A percentile compares a stretch with the other conserved stretches of the same genome.
Evolutionary conservation across 1,139 yeast genomes (phyloP).

Genomic region (Candida tropicalis): DNA sequence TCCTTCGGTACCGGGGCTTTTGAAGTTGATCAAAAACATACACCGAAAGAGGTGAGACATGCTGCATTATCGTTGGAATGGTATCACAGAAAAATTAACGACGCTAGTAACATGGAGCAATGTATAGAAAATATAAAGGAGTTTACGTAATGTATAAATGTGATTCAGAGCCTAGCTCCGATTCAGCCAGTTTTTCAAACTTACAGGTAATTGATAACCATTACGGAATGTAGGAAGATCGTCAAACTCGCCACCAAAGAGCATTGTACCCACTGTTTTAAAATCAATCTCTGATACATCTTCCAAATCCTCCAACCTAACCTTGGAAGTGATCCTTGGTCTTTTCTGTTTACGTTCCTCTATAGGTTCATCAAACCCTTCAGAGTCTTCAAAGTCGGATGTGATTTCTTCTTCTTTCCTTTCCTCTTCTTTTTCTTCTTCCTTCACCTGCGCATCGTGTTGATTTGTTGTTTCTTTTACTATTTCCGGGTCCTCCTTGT

Average conservation of each 20-base stretch:
- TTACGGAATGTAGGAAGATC: constrained; percentile 11
- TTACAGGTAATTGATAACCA: constrained; percentile 16
- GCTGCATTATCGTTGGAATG: constrained; percentile 8
- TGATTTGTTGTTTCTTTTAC: too few relatives aligned
- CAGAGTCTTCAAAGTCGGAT: not conserved
- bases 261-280: constrained; percentile 2
- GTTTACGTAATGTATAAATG: not conserved
- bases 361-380: not conserved
- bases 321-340: not conserved
- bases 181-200: constrained; percentile 8
- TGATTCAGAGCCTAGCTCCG: not conserved
- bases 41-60: constrained; percentile 9
- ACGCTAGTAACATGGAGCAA: not conserved
- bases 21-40: constrained; percentile 13
- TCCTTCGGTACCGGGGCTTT: constrained; percentile 9
- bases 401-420: not conserved
- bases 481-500: too few relatives aligned
- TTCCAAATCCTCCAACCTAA: constrained; percentile 13
- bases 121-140: constrained; percentile 6
- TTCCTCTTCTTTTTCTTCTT: not conserved
- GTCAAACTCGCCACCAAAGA: constrained; percentile 14
- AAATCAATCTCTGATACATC: constrained; percentile 7
- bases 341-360: not conserved
- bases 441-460: not conserved
- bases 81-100: constrained; percentile 9